These are phyloP conservation scores for Pyrus communis DNA, from an alignment of 306 rosid genomes.

Conservation along the genomic window DNA sequence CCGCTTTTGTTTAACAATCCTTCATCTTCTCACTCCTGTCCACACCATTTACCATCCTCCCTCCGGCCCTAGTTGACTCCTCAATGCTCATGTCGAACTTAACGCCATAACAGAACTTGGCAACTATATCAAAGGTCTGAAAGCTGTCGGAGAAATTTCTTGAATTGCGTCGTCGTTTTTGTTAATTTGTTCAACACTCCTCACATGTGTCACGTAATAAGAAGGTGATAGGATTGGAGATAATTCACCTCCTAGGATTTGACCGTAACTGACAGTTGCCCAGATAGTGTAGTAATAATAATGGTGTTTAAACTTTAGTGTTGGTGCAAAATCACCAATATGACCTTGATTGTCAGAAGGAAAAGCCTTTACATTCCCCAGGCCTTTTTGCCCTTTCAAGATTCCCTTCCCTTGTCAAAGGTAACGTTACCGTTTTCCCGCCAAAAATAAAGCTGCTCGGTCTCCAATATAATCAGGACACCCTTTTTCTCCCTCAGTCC, in stretches of 20 bases:
- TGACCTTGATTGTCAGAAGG: conserved; percentile 29
- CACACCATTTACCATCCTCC: no score
- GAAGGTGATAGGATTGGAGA: no score
- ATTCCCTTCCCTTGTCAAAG: conserved; percentile 24
- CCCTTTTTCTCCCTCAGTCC: conserved; percentile 20
- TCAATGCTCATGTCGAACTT: no score
- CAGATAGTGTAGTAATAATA: neutral
- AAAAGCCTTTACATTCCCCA: conserved; percentile 45
- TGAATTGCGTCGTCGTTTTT: no score
- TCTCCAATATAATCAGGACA: conserved; percentile 19
- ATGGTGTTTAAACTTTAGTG: neutral
- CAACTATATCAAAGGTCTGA: no score
- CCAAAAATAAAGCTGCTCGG: conserved; percentile 30
- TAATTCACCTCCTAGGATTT: neutral
- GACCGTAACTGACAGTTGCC: neutral
- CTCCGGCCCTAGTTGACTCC: no score
- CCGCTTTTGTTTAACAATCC: no score
- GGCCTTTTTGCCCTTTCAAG: conserved; percentile 26
- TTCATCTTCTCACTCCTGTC: no score
- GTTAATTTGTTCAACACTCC: no score
- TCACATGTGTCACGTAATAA: no score
- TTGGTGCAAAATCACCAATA: conserved; percentile 3
- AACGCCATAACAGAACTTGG: no score
- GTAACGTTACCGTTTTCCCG: conserved; percentile 43
- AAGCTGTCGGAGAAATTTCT: no score